phyloP scores from a whole-genome alignment of 2,329 filamentous ascomycete species.

The Coniochaeta hoffmannii region DNA sequence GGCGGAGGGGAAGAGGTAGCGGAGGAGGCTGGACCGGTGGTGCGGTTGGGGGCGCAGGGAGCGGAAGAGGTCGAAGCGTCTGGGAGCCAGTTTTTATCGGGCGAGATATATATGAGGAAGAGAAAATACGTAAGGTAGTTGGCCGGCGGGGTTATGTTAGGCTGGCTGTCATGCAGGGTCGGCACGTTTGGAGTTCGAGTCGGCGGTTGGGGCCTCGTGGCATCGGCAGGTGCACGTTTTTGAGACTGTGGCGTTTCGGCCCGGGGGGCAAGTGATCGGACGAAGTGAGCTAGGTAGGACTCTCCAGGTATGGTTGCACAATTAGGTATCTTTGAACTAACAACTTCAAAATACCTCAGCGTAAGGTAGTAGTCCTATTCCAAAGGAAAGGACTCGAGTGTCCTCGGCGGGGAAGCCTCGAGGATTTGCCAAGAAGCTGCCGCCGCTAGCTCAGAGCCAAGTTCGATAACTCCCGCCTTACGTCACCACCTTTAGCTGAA shows the following conservation, averaged over 20 bases:
- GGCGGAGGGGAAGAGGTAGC: slow-evolving; percentile 61
- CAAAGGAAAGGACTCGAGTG: neutral
- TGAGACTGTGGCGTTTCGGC: slow-evolving; percentile 1
- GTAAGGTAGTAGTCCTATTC: neutral
- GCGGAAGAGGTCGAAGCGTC: slow-evolving; percentile 23
- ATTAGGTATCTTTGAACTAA: neutral
- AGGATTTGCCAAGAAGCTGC: neutral
- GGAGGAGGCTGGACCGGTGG: slow-evolving; percentile 44
- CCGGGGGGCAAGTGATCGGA: too few species aligned
- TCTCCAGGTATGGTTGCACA: neutral
- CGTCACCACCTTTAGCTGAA: neutral
- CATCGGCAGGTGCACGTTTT: neutral
- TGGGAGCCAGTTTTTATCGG: slow-evolving; percentile 34
- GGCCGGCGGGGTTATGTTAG: neutral
- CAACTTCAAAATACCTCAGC: neutral
- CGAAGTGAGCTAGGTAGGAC: too few species aligned
- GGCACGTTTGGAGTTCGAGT: neutral
- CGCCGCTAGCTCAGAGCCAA: neutral
- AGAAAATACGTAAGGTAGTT: neutral
- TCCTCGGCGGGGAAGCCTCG: neutral
- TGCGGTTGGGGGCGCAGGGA: slow-evolving; percentile 23
- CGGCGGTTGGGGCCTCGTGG: neutral
- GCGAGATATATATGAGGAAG: neutral
- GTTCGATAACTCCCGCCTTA: neutral
- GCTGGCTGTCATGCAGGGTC: neutral